Evolutionary conservation across 148 eudicot genomes (phyloP), one percentile per base, ranked within the genome.

Genomic region (Hydrangea macrophylla): DNA sequence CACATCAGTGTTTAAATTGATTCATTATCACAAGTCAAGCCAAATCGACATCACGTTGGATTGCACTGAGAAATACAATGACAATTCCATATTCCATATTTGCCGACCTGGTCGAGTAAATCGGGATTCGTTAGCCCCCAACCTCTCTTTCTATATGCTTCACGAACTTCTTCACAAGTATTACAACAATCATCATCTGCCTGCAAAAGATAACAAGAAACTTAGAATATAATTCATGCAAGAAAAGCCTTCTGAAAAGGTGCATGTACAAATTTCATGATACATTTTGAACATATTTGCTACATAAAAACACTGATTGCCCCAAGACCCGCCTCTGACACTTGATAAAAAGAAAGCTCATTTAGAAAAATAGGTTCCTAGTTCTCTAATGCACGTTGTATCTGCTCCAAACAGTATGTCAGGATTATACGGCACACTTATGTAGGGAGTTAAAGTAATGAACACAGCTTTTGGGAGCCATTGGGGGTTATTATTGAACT

Each of bases 101-200:
- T 66, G 64, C 69, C 13, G 60, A 88, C 97, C 97, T 91, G 94
- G 82, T 88, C 94, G 64, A 88, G 80, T 77, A 90, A 57, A 76
- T 94, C 99, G 71, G 78, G 40, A 70, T 90, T 89, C 70, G 90
- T 79, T 69, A 90, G 30, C 27, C 86, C 97, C 99, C 99, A 94
- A 53, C 99, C 96, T 66, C 76, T 88, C 78, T 83, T 90, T 33
- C 84, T 76, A 81, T 94, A 94, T 56, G 99, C 99, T 73, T 94
- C 96, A 78, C 88, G 96, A 73, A 94, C 97, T 73, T 90, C 99
- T 82, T 94, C 99, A 84, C 99, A 94, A 27, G 97, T 79, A 78
- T 94, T 94, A 78, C 99, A 94, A 61, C 99, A 94, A 6, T 94
- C 83, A 65, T 94, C 90, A 80, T 94, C 99, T 31, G 87, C 57